Conservation (phyloP, 139 green algal genomes). For the Tetraselmis striata region DNA sequence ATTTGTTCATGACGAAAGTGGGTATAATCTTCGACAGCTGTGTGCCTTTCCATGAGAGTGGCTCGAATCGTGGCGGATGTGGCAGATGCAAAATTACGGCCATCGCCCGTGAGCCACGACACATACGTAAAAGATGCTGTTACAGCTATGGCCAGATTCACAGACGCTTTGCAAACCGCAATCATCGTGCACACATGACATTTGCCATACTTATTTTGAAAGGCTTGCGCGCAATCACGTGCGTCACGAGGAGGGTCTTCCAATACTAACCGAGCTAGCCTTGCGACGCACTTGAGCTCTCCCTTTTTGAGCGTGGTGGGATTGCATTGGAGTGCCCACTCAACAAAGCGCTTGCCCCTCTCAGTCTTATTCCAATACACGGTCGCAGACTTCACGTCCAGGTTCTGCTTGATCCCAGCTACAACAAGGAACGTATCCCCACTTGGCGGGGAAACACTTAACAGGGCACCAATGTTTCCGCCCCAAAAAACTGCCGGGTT, state of each 20-base stretch:
- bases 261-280: neutral
- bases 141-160: neutral
- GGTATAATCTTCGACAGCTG: neutral
- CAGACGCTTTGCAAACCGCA: neutral
- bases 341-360: neutral
- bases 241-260: neutral
- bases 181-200: neutral
- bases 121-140: neutral
- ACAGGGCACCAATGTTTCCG: neutral
- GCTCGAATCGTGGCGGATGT: neutral
- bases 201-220: neutral
- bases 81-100: neutral
- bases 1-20: constrained; percentile 1
- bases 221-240: neutral
- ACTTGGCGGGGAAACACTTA: neutral
- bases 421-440: neutral
- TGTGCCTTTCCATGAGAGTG: neutral
- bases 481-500: neutral
- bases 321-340: neutral
- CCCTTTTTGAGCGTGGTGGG: neutral
- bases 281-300: neutral
- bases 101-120: neutral
- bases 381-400: neutral
- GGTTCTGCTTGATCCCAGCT: neutral
- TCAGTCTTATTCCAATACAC: neutral